Conservation (phyloP, 2,329 filamentous ascomycete genomes). For the Aspergillus pseudotamarii region DNA sequence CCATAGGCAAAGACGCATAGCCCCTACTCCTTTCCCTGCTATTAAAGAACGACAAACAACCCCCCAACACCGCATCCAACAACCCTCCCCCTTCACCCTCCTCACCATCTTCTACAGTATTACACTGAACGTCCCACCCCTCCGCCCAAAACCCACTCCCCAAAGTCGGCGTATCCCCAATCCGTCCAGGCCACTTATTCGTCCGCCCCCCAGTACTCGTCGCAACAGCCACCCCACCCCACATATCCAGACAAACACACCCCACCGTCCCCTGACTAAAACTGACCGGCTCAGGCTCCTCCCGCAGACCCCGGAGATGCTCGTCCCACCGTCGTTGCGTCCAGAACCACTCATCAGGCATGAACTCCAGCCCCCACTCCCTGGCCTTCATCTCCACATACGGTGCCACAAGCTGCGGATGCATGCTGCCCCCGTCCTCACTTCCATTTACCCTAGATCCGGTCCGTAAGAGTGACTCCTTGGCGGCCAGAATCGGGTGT, state of each 20-base stretch:
- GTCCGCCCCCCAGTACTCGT: constrained; percentile 77
- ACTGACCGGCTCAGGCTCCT: background rate
- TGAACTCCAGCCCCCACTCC: constrained; percentile 66
- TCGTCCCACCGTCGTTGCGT: constrained; percentile 79
- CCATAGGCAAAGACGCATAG: background rate
- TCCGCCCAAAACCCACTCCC: constrained; percentile 92
- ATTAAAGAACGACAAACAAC: background rate
- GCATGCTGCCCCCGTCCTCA: constrained; percentile 44
- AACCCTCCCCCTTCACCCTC: background rate
- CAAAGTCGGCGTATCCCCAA: constrained; percentile 82
- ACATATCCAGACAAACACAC: constrained; percentile 76
- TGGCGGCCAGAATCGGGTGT: constrained; percentile 76
- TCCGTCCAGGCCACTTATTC: constrained; percentile 82
- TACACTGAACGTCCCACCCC: constrained; percentile 61
- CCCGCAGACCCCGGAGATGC: constrained; percentile 62
- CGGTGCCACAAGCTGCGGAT: constrained; percentile 69
- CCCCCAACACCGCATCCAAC: background rate
- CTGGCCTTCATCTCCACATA: constrained; percentile 70
- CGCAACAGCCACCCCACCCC: constrained; percentile 70
- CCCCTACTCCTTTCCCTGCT: background rate
- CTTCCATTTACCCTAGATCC: constrained; percentile 40
- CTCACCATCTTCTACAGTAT: background rate
- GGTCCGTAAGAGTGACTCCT: constrained; percentile 64
- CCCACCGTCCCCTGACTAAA: constrained; percentile 83
- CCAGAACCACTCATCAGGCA: constrained; percentile 74